Evolutionary conservation across 2,329 filamentous ascomycete species (phyloP).

Genomic region (Colletotrichum theobromicola): DNA sequence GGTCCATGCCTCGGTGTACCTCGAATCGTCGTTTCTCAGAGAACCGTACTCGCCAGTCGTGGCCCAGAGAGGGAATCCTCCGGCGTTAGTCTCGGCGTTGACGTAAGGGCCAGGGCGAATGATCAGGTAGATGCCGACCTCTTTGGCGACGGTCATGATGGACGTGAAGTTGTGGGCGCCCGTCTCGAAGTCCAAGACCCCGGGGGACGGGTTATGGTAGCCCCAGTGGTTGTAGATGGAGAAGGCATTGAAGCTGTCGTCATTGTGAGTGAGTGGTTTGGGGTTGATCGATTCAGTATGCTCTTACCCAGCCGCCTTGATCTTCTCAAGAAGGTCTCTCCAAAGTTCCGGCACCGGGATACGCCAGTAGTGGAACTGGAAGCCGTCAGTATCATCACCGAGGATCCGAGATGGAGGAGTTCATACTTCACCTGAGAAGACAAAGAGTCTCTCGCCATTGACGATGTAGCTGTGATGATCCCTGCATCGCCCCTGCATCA

Average conservation of each 20-base stretch:
- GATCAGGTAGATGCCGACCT: conserved; percentile 45
- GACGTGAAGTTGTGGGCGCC: conserved; percentile 51
- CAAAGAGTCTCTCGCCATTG: conserved; percentile 44
- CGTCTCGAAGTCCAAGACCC: conserved; percentile 38
- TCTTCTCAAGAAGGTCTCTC: conserved; percentile 46
- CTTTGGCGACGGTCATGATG: conserved; percentile 51
- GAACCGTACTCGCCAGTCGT: conserved; percentile 64
- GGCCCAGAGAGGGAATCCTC: conserved; percentile 67
- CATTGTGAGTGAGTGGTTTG: not conserved
- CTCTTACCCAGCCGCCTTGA: conserved; percentile 43
- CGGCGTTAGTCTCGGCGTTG: conserved; percentile 67
- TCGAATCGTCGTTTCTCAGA: conserved; percentile 56
- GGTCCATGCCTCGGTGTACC: conserved; percentile 58
- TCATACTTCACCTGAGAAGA: conserved; percentile 46
- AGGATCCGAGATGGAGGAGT: not conserved
- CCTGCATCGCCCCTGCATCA: conserved; percentile 28
- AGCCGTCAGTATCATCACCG: conserved; percentile 38
- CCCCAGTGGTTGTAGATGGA: conserved; percentile 49
- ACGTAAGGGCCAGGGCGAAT: conserved; percentile 65
- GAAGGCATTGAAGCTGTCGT: conserved; percentile 43
- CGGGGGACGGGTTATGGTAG: conserved; percentile 40
- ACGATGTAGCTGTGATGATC: conserved; percentile 46
- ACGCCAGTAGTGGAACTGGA: conserved; percentile 38
- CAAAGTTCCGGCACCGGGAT: conserved; percentile 37
- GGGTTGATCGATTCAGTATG: not conserved